A percentile compares a stretch with the other conserved stretches of the same genome.
These are phyloP conservation scores for Ephemerocybe angulata DNA, from an alignment of 768 basidiomycete genomes.

Conservation along the genomic window DNA sequence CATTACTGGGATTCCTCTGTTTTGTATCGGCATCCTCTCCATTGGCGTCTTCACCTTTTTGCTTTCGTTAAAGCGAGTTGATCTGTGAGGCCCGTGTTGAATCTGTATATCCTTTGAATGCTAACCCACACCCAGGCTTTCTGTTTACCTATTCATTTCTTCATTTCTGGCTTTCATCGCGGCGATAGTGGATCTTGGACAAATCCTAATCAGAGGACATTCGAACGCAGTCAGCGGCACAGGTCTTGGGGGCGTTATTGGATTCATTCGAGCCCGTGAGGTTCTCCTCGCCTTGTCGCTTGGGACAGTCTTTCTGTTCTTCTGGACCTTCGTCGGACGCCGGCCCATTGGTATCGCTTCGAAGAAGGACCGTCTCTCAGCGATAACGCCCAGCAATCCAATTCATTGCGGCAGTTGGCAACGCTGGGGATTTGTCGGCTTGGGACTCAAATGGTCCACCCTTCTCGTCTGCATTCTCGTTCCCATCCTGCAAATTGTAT, in stretches of 20 bases:
- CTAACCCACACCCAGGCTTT: constrained; percentile 5
- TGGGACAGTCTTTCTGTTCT: constrained; percentile 60
- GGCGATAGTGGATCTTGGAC: constrained; percentile 58
- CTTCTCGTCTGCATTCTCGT: constrained; percentile 44
- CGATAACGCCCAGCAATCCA: background rate
- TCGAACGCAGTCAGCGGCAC: constrained; percentile 20
- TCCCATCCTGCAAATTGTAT: constrained; percentile 57
- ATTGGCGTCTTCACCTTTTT: constrained; percentile 59
- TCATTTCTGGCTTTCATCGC: constrained; percentile 59
- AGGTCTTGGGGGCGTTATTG: constrained; percentile 26
- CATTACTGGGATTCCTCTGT: constrained; percentile 63
- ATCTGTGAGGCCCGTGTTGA: constrained; percentile 38
- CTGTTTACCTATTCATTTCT: constrained; percentile 51
- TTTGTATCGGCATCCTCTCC: constrained; percentile 61
- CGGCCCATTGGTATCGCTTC: constrained; percentile 33
- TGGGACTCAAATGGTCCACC: constrained; percentile 48
- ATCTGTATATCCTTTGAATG: constrained; percentile 2
- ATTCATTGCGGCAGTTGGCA: constrained; percentile 61
- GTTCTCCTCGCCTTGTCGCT: constrained; percentile 53
- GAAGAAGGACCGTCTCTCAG: constrained; percentile 1
- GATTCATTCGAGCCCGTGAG: constrained; percentile 53
- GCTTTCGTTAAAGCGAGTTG: constrained; percentile 47
- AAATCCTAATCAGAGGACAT: constrained; percentile 43
- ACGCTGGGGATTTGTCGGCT: constrained; percentile 58
- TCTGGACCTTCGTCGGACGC: constrained; percentile 62